A percentile compares a stretch with the other conserved stretches of the same genome.
Evolutionary conservation across 148 eudicot species (phyloP).

Genomic region (Beta vulgaris): DNA sequence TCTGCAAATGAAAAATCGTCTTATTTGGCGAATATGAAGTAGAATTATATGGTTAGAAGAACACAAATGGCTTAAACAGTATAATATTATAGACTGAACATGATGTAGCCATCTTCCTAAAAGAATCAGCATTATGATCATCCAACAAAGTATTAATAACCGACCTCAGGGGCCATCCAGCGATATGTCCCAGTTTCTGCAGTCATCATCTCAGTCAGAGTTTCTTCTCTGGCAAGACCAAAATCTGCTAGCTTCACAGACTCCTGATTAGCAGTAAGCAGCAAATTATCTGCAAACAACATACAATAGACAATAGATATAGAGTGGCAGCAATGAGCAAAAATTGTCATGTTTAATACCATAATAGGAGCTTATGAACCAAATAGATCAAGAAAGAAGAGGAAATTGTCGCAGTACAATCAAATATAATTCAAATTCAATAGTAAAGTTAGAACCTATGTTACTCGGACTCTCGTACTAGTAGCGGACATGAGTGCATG

Average conservation of each 20-base stretch:
- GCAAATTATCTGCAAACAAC: constrained; percentile 82
- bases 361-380: neutral
- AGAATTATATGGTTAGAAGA: neutral
- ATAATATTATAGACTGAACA: neutral
- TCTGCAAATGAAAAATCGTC: neutral
- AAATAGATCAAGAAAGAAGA: neutral
- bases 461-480: too few species aligned
- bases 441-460: too few species aligned
- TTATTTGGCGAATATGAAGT: neutral
- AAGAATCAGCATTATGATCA: neutral
- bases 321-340: constrained; percentile 12
- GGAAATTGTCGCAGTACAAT: neutral
- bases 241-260: constrained; percentile 97
- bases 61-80: neutral
- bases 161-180: constrained; percentile 99
- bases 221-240: constrained; percentile 98
- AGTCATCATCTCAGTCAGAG: constrained; percentile 97
- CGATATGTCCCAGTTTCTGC: constrained; percentile 99
- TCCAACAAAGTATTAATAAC: constrained; percentile 15
- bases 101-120: neutral
- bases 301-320: constrained; percentile 21
- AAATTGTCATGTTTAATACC: neutral
- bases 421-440: too few species aligned
- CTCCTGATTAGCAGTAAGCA: constrained; percentile 83
- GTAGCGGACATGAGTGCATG: too few species aligned